Evolutionary conservation across 2,329 filamentous ascomycete species (phyloP).

Genomic region (Arachnopeziza araneosa): DNA sequence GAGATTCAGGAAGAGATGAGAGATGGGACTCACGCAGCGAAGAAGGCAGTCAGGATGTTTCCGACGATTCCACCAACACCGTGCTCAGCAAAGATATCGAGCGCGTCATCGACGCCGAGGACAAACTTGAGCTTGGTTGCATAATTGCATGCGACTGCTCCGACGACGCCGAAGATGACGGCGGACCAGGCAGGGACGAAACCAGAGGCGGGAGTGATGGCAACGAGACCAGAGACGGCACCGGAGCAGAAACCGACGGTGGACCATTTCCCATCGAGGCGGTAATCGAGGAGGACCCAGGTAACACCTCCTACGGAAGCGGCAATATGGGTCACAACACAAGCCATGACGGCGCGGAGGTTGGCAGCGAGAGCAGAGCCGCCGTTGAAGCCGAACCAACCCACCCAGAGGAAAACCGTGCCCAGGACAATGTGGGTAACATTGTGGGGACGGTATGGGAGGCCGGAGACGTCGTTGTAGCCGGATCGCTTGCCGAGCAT

Average conservation of each 20-base stretch:
- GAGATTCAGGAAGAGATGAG: background rate
- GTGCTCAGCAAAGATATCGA: constrained; percentile 86
- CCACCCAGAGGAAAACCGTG: constrained; percentile 91
- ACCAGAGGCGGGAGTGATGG: constrained; percentile 81
- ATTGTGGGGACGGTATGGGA: constrained; percentile 91
- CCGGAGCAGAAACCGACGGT: constrained; percentile 92
- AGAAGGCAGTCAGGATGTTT: constrained; percentile 70
- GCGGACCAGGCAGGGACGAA: constrained; percentile 83
- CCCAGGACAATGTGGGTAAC: constrained; percentile 89
- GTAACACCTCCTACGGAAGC: constrained; percentile 81
- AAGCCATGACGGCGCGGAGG: constrained; percentile 79
- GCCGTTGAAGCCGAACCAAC: constrained; percentile 94
- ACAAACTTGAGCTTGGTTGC: constrained; percentile 88
- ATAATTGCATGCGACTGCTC: constrained; percentile 56
- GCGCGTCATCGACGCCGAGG: constrained; percentile 72
- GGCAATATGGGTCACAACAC: constrained; percentile 78
- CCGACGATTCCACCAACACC: constrained; percentile 72
- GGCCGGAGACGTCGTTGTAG: constrained; percentile 71
- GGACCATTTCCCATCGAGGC: constrained; percentile 85
- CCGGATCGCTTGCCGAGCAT: constrained; percentile 70
- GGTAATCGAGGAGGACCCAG: constrained; percentile 85
- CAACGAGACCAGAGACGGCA: constrained; percentile 79
- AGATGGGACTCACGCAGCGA: background rate
- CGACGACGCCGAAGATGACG: constrained; percentile 70
- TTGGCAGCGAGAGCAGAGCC: constrained; percentile 78